Conservation (phyloP, 2,329 filamentous ascomycete genomes). For the Hymenoscyphus fructigenus region DNA sequence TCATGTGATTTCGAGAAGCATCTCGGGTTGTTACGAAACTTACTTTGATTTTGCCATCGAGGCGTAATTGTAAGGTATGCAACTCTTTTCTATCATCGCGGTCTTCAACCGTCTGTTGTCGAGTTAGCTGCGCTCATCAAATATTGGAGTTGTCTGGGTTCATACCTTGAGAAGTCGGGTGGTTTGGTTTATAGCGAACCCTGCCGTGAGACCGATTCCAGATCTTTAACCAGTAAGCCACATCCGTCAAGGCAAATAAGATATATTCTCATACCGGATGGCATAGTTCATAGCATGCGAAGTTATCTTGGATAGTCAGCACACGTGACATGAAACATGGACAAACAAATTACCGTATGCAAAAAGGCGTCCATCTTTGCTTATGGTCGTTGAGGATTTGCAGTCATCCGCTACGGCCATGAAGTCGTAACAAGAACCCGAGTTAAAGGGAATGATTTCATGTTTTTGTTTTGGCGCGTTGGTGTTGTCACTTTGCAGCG, state of each 20-base stretch:
- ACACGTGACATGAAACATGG: constrained; percentile 17
- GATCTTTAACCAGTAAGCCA: constrained; percentile 46
- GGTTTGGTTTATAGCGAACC: constrained; percentile 81
- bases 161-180: constrained; percentile 70
- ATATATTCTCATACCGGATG: constrained; percentile 53
- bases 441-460: background rate
- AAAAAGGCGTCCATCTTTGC: constrained; percentile 47
- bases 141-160: background rate
- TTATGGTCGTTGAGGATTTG: background rate
- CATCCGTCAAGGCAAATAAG: background rate
- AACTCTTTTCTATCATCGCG: constrained; percentile 68
- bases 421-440: background rate
- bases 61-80: constrained; percentile 65
- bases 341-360: constrained; percentile 49
- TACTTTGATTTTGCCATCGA: constrained; percentile 84
- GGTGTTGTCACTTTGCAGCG: constrained; percentile 6
- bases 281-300: constrained; percentile 74
- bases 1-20: background rate
- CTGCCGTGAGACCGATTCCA: constrained; percentile 80
- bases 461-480: background rate
- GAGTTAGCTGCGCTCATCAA: constrained; percentile 5
- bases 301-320: constrained; percentile 48
- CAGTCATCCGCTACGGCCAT: background rate
- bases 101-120: constrained; percentile 63
- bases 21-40: constrained; percentile 19